Evolutionary conservation across 2,329 filamentous ascomycete genomes (phyloP), one percentile per base, ranked within the genome.

Genomic region (Diaporthe vaccinii): DNA sequence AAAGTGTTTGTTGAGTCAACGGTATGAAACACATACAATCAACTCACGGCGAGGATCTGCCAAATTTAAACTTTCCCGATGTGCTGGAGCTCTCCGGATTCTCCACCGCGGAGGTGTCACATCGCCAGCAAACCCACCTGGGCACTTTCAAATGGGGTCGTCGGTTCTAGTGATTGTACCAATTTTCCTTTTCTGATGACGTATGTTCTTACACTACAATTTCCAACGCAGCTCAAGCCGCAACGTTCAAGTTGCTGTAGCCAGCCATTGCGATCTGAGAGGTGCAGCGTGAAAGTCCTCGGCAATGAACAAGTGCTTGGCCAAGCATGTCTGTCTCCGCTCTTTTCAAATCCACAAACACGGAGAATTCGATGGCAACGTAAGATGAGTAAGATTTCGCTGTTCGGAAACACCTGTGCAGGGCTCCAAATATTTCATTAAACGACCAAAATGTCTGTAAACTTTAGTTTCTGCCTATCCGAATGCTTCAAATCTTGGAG

Each of bases 31-130:
- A 68, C 44, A 25, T 14, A 25, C 46, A 39, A 53, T 68, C 65
- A 53, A 68, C 15, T 53, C 62, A 53, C 65, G 65, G 46, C 31
- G 65, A 68, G 22, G 3, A 41, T 39, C 46, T 68, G 34, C 65
- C 65, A 53, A 28, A 68, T 4, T 68, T 68, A 53, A 68, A 68
- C 46, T 69, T 41, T 55, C 65, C 49, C 65, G 34, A 31, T 7
- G 22, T 28, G 8, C 65, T 55, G 34, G 65, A 7, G 22, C 36
- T 20, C n/a, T 69, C n/a, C 22, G 9, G 8, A 22, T 31, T 25
- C 22, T n/a, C n/a, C 14, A 68, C 10, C 8, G 46, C 7, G 20
- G 44, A 53, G 20, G 10, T 25, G 8, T 34, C 31, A 36, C 25
- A 65, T 7, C 8, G 14, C 59, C 25, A 17, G 25, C 25, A n/a